A percentile compares a stretch with the other conserved stretches of the same genome.
These are phyloP conservation scores for Plasmodium inui DNA, from an alignment of 169 alveolate species.

Conservation along the genomic window DNA sequence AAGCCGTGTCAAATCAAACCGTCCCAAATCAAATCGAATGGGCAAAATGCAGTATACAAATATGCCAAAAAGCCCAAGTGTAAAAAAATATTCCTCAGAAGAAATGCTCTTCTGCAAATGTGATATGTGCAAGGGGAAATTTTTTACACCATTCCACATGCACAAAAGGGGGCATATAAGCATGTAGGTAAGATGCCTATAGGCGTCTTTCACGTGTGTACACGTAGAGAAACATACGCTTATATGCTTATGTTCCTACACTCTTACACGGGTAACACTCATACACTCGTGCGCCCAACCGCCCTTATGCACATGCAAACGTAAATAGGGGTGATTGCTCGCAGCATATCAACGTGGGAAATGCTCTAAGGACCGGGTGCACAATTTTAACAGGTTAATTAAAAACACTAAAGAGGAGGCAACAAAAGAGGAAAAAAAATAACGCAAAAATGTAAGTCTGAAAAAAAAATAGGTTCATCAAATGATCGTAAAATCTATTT, in stretches of 20 bases:
- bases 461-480: neutral
- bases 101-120: constrained; percentile 15
- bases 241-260: constrained; percentile 6
- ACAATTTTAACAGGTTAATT: constrained; percentile 14
- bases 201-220: neutral
- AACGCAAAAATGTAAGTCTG: neutral
- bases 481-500: neutral
- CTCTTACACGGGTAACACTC: neutral
- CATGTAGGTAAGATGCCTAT: neutral
- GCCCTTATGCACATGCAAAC: neutral
- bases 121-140: neutral
- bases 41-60: neutral
- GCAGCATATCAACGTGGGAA: neutral
- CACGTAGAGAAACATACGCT: neutral
- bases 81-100: constrained; percentile 24
- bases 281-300: neutral
- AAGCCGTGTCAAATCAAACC: neutral
- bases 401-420: neutral
- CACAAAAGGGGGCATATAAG: neutral
- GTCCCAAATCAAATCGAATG: neutral
- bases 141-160: neutral
- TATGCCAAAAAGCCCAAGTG: neutral
- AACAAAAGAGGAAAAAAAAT: neutral
- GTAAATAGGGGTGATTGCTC: neutral
- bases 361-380: constrained; percentile 30